Conservation (phyloP, 2,329 filamentous ascomycete genomes). For the Phoma sp. region DNA sequence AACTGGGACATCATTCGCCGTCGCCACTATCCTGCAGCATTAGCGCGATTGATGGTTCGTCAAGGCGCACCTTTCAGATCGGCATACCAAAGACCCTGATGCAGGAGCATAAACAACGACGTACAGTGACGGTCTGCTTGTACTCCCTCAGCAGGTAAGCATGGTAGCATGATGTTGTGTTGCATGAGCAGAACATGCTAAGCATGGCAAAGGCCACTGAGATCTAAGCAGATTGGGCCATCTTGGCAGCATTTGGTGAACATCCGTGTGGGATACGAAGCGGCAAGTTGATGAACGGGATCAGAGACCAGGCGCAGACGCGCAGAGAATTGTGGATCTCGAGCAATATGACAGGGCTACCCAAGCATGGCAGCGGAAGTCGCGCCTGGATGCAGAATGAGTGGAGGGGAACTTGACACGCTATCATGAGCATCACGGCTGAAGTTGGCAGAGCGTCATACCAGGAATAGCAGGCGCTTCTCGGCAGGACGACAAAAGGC, state of each 20-base stretch:
- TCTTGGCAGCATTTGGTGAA: slow-evolving; percentile 41
- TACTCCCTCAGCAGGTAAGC: slow-evolving; percentile 38
- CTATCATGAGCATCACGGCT: slow-evolving; percentile 48
- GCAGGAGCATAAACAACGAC: slow-evolving; percentile 43
- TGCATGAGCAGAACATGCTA: slow-evolving; percentile 30
- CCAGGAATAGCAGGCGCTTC: slow-evolving; percentile 44
- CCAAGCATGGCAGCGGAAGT: slow-evolving; percentile 40
- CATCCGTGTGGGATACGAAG: slow-evolving; percentile 30
- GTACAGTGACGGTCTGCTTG: slow-evolving; percentile 38
- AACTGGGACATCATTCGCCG: slow-evolving; percentile 40
- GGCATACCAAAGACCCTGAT: slow-evolving; percentile 41
- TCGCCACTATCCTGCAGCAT: slow-evolving; percentile 49
- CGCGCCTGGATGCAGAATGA: slow-evolving; percentile 39
- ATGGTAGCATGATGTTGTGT: slow-evolving; percentile 41
- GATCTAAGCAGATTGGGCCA: slow-evolving; percentile 30
- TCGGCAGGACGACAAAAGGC: slow-evolving; percentile 32
- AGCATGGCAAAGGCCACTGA: slow-evolving; percentile 12
- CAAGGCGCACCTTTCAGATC: slow-evolving; percentile 48
- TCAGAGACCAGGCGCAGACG: slow-evolving; percentile 33
- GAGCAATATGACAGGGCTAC: slow-evolving; percentile 32
- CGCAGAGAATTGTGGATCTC: slow-evolving; percentile 37
- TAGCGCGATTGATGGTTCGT: slow-evolving; percentile 45
- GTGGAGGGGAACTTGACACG: slow-evolving; percentile 46
- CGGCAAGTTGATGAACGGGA: slow-evolving; percentile 37
- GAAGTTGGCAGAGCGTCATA: slow-evolving; percentile 42